phyloP scores from a whole-genome alignment of 768 basidiomycete genomes.

The Phanerochaete sordida region DNA sequence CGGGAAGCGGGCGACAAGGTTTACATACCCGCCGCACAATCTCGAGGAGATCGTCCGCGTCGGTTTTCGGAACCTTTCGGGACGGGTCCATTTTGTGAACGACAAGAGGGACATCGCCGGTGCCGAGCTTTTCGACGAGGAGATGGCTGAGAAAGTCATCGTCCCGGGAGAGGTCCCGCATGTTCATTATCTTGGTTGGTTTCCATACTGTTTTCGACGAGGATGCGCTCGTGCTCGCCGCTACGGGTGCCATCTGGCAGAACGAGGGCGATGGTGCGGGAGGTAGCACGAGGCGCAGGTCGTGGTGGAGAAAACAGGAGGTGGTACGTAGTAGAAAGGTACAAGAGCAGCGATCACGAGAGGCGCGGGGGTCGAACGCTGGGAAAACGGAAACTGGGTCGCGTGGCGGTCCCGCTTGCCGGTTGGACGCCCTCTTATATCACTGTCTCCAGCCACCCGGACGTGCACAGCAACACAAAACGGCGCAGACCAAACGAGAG shows the following conservation, averaged over 20 bases:
- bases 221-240: conserved; percentile 20
- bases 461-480: conserved; percentile 6
- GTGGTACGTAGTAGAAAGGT: conserved; percentile 1
- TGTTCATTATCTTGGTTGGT: conserved; percentile 86
- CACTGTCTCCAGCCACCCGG: background rate
- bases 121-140: conserved; percentile 85
- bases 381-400: conserved; percentile 10
- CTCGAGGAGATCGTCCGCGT: conserved; percentile 60
- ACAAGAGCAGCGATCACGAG: conserved; percentile 2
- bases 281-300: conserved; percentile 12
- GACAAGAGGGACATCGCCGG: conserved; percentile 71
- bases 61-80: conserved; percentile 73
- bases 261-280: conserved; percentile 7
- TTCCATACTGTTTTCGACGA: conserved; percentile 49
- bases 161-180: conserved; percentile 85
- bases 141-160: conserved; percentile 90
- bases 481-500: background rate
- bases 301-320: conserved; percentile 14
- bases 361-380: conserved; percentile 8
- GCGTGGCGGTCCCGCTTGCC: conserved; percentile 11
- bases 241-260: conserved; percentile 19
- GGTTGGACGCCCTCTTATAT: background rate
- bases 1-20: conserved; percentile 10
- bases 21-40: conserved; percentile 73
- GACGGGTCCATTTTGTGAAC: conserved; percentile 90